Base-by-base conservation (phyloP, 352 stramenopile species). In the Phytophthora meadii region DNA sequence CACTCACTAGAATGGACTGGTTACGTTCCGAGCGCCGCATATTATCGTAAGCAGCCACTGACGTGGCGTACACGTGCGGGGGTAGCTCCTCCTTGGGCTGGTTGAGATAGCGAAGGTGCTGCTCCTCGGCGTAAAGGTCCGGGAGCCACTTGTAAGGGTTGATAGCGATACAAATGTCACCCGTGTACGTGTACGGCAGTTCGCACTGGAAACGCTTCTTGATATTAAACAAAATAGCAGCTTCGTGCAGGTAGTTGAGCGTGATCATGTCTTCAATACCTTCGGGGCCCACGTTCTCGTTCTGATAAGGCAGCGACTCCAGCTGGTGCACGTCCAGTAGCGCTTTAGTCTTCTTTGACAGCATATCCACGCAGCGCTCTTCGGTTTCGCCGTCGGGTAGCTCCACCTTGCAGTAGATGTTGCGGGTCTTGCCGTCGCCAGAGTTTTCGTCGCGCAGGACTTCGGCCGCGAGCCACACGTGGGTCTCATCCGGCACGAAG, bases 101-200 rank as follows among this genome's bases (percentile, higher is more conserved):
- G 41, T 86, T 81, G 44, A 94, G 58, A 68, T 98, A 98, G 34
- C 81, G 74, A 14, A 78, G 57, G 48, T 95, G 82, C 49, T 83
- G 68, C 50, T 94, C 84, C 50, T 97, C 88, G 0, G 74, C 78
- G 67, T 98, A 97, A 11, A 97, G 71, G 40, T 95, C 85, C 0
- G 83, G 78, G 28, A 96, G 82, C 89, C 89, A 97, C 70, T 96
- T 89, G 72, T 98, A 99, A n/a, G 96, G 97, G 76, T 99, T 99
- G 47, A 99, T 88, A 2, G 97, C 96, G 63, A 99, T 97, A 46
- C 98, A 94, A 69, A 99, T 98, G 49, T 99, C 94, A n/a, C 96
- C 95, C 27, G 97, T 98, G 71, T 97, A 97, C 32, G 96, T 99
- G 82, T 99, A 99, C 1, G 97, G 96, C 30, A 95, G 79, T 24